Evolutionary conservation across 805 yeast genomes (phyloP).

Genomic region (Wilhelminamyces savonicus): DNA sequence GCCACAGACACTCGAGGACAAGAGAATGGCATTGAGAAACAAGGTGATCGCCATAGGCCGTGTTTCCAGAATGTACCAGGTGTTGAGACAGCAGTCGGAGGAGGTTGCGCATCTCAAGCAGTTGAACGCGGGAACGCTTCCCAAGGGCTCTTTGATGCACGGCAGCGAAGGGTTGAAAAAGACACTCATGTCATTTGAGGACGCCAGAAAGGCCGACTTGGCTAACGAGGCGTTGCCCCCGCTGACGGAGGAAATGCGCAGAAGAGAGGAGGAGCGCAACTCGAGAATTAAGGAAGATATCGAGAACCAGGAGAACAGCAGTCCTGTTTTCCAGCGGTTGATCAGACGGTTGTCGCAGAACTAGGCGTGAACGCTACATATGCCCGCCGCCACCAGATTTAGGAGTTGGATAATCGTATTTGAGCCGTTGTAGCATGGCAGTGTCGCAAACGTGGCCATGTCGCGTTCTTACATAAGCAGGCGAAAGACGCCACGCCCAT

Average conservation of each 20-base stretch:
- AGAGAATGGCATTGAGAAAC: conserved; percentile 58
- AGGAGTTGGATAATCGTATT: no score
- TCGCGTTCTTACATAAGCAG: no score
- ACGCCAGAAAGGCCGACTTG: conserved; percentile 74
- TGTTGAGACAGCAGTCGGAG: conserved; percentile 83
- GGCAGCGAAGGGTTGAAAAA: conserved; percentile 76
- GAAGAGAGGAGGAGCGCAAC: conserved; percentile 40
- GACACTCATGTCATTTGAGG: conserved; percentile 69
- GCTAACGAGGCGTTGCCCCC: conserved; percentile 91
- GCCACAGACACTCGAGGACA: conserved; percentile 30
- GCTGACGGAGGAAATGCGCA: conserved; percentile 47
- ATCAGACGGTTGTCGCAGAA: conserved; percentile 27
- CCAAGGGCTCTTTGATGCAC: conserved; percentile 77
- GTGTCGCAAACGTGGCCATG: no score
- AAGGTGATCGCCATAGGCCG: conserved; percentile 96
- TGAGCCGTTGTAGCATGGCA: no score
- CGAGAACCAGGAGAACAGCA: conserved; percentile 18
- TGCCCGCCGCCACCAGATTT: no score
- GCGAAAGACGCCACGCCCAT: no score
- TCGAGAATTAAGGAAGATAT: conserved; percentile 34
- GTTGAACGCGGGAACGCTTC: conserved; percentile 69
- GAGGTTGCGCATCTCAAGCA: conserved; percentile 74
- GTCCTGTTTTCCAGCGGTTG: conserved; percentile 34
- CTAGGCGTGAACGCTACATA: no score
- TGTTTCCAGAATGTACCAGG: conserved; percentile 85